Conservation (phyloP, 2,329 filamentous ascomycete species). For the Claviceps pusilla region DNA sequence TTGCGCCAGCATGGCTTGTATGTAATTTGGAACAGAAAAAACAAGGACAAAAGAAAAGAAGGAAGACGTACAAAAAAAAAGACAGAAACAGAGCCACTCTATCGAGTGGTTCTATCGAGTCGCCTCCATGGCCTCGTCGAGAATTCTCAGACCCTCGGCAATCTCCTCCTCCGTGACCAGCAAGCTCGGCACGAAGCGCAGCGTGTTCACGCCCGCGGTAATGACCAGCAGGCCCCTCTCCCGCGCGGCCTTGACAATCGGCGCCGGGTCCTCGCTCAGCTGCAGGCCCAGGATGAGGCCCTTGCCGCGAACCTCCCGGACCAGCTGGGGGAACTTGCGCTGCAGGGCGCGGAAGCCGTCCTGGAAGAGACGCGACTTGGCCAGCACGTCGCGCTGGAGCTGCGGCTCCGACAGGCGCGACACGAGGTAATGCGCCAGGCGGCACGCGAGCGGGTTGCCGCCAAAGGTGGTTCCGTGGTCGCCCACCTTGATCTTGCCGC, state of each 20-base stretch:
- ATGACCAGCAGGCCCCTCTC: conserved; percentile 82
- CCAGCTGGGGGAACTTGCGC: conserved; percentile 45
- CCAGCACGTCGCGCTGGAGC: conserved; percentile 53
- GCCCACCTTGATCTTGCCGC: conserved; percentile 36
- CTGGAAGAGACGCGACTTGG: conserved; percentile 43
- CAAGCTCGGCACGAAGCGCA: conserved; percentile 82
- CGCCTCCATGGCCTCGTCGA: conserved; percentile 49
- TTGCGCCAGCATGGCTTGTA: not conserved
- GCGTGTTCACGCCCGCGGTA: conserved; percentile 80
- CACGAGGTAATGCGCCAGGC: conserved; percentile 77
- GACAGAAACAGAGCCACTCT: too few species aligned
- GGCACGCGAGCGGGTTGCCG: conserved; percentile 74
- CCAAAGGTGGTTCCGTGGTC: conserved; percentile 93
- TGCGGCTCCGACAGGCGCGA: conserved; percentile 54
- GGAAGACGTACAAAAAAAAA: too few species aligned
- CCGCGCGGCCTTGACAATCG: conserved; percentile 69
- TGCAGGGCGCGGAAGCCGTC: conserved; percentile 32
- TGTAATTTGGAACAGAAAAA: too few species aligned
- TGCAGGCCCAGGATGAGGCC: conserved; percentile 83
- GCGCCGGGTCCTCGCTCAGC: conserved; percentile 54
- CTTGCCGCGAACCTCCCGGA: conserved; percentile 66
- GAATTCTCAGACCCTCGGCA: conserved; percentile 55
- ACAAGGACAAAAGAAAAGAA: too few species aligned
- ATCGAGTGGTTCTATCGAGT: conserved; percentile 13
- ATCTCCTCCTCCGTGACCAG: conserved; percentile 72